Conservation (phyloP, 108 stramenopile genomes). For the Cyclotella atomus region DNA sequence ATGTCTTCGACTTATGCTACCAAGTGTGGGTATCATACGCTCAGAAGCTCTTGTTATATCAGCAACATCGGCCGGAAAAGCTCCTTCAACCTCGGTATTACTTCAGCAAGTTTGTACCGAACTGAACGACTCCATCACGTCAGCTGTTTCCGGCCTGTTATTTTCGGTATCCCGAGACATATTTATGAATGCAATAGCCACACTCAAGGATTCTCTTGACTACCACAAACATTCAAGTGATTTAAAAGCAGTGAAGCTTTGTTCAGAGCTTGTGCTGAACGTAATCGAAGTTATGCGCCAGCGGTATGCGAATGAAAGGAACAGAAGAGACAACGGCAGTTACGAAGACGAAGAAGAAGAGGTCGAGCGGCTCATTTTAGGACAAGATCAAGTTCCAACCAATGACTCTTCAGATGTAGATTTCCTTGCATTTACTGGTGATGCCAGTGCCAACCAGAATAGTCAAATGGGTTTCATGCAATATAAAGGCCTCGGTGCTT, state of each 20-base stretch:
- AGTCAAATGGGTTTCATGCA: conserved; percentile 50
- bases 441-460: conserved; percentile 46
- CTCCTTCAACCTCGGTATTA: conserved; percentile 46
- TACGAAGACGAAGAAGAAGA: conserved; percentile 63
- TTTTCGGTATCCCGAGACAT: conserved; percentile 81
- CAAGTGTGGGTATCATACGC: conserved; percentile 53
- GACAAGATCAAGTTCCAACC: conserved; percentile 59
- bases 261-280: conserved; percentile 42
- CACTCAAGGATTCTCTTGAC: conserved; percentile 55
- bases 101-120: conserved; percentile 60
- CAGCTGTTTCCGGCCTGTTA: conserved; percentile 78
- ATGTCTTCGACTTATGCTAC: conserved; percentile 67
- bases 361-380: conserved; percentile 76
- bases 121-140: conserved; percentile 62
- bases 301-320: conserved; percentile 74
- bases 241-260: conserved; percentile 46
- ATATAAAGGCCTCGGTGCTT: conserved; percentile 69
- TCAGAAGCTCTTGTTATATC: conserved; percentile 51
- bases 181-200: conserved; percentile 64
- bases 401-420: conserved; percentile 48
- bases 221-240: conserved; percentile 53
- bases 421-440: conserved; percentile 71
- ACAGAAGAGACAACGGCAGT: conserved; percentile 75
- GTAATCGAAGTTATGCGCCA: conserved; percentile 70
- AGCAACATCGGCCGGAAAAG: conserved; percentile 19